These are phyloP conservation scores for Penicillium bovifimosum DNA, from an alignment of 495 filamentous ascomycete genomes.

Conservation along the genomic window DNA sequence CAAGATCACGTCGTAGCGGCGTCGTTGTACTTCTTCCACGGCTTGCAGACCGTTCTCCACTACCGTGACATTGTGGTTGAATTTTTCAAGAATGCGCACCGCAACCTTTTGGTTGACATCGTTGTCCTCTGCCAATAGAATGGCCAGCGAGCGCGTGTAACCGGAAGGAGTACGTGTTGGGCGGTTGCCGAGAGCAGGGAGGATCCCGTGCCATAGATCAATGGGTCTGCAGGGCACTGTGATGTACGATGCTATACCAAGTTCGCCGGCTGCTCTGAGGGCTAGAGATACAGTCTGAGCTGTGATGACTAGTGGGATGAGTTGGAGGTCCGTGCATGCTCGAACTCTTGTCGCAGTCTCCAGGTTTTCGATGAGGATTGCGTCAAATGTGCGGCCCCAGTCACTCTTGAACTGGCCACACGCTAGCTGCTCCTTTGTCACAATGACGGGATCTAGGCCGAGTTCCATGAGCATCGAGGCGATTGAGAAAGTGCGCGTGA, in stretches of 20 bases:
- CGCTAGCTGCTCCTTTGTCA: slow-evolving; percentile 47
- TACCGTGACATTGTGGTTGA: slow-evolving; percentile 65
- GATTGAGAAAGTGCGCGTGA: slow-evolving; percentile 61
- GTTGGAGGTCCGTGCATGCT: slow-evolving; percentile 75
- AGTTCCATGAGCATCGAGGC: slow-evolving; percentile 64
- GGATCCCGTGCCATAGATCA: slow-evolving; percentile 87
- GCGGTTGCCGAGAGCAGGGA: slow-evolving; percentile 84
- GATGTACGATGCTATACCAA: slow-evolving; percentile 92
- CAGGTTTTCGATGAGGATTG: slow-evolving; percentile 83
- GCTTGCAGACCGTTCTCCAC: slow-evolving; percentile 74
- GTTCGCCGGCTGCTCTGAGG: slow-evolving; percentile 82
- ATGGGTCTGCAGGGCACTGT: slow-evolving; percentile 87
- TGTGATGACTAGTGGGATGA: slow-evolving; percentile 81
- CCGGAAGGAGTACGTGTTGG: slow-evolving; percentile 76
- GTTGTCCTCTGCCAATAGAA: slow-evolving; percentile 82
- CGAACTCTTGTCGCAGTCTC: slow-evolving; percentile 76
- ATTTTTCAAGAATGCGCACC: slow-evolving; percentile 64
- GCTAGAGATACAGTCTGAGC: slow-evolving; percentile 79
- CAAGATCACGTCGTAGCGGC: slow-evolving; percentile 63
- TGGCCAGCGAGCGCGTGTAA: slow-evolving; percentile 82
- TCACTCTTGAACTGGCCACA: slow-evolving; percentile 41
- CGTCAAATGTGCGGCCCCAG: slow-evolving; percentile 64
- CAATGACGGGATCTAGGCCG: slow-evolving; percentile 66
- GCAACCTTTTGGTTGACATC: slow-evolving; percentile 76
- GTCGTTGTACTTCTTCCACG: slow-evolving; percentile 56